These are phyloP conservation scores for Citrus medica DNA, from an alignment of 345 rosid species.

Conservation along the genomic window DNA sequence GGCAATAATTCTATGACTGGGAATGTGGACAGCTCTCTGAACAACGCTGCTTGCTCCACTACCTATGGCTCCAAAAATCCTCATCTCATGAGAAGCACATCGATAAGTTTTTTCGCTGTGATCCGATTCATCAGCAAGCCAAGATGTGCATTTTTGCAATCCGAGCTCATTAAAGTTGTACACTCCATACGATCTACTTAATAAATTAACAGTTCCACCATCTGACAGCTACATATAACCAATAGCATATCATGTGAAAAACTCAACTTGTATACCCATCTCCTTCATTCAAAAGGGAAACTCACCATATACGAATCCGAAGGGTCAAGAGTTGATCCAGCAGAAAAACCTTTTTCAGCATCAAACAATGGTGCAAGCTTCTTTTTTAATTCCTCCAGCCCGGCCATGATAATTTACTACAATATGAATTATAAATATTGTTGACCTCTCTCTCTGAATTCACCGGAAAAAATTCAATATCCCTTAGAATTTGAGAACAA, in stretches of 20 bases:
- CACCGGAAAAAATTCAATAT: not conserved
- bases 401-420: conserved; percentile 58
- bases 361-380: conserved; percentile 88
- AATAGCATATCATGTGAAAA: not conserved
- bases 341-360: conserved; percentile 84
- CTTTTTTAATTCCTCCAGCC: conserved; percentile 80
- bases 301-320: conserved; percentile 71
- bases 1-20: conserved; percentile 78
- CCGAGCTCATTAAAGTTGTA: conserved; percentile 91
- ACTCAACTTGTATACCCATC: not conserved
- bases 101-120: conserved; percentile 63
- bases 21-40: conserved; percentile 93
- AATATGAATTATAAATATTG: not conserved
- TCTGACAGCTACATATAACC: conserved; percentile 62
- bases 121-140: conserved; percentile 55
- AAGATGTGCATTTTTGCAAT: conserved; percentile 74
- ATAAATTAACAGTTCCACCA: conserved; percentile 84
- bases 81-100: conserved; percentile 95
- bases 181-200: conserved; percentile 95
- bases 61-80: conserved; percentile 88
- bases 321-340: conserved; percentile 67
- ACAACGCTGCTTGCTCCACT: conserved; percentile 98
- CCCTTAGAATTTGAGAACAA: not conserved
- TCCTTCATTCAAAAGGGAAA: not conserved
- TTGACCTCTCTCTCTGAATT: not conserved